phyloP scores from a whole-genome alignment of 2,329 filamentous ascomycete species.

The Phaeosphaeriaceae sp. region DNA sequence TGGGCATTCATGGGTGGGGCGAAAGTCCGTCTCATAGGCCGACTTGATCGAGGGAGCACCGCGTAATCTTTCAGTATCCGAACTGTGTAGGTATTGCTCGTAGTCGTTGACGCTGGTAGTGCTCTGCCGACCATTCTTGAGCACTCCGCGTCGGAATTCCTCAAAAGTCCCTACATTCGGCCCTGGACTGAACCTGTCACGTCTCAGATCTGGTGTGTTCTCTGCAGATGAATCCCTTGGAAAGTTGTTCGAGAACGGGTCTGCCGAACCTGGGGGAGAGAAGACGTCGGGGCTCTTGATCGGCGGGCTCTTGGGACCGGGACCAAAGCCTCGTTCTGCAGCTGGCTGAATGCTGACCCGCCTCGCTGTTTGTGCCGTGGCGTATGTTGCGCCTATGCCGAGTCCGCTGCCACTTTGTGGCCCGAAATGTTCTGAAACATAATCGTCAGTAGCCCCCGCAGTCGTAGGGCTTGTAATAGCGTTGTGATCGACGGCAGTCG shows the following conservation, averaged over 20 bases:
- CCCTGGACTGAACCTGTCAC: conserved; percentile 40
- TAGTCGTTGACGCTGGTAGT: conserved; percentile 36
- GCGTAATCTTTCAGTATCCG: conserved; percentile 31
- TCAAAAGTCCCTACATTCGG: conserved; percentile 34
- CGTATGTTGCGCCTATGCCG: conserved; percentile 40
- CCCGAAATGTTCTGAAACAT: conserved; percentile 35
- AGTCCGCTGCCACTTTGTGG: conserved; percentile 35
- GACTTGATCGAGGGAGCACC: conserved; percentile 43
- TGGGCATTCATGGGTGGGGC: conserved; percentile 46
- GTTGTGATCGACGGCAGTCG: conserved; percentile 40
- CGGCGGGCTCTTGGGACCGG: conserved; percentile 26
- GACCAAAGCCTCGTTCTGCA: conserved; percentile 24
- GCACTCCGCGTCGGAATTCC: conserved; percentile 33
- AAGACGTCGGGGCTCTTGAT: conserved; percentile 25
- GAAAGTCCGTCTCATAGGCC: conserved; percentile 47
- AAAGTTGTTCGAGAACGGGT: conserved; percentile 38
- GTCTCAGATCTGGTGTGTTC: conserved; percentile 43
- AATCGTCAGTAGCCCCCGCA: conserved; percentile 30
- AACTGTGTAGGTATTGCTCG: conserved; percentile 36
- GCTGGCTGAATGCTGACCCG: conserved; percentile 29
- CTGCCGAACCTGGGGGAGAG: conserved; percentile 37
- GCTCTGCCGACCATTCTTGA: conserved; percentile 28
- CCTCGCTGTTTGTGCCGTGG: conserved; percentile 17
- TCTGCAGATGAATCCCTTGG: conserved; percentile 31
- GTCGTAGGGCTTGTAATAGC: conserved; percentile 29